These are phyloP conservation scores for Kalaharituber pfeilii DNA, from an alignment of 2,329 filamentous ascomycete species.

Conservation along the genomic window DNA sequence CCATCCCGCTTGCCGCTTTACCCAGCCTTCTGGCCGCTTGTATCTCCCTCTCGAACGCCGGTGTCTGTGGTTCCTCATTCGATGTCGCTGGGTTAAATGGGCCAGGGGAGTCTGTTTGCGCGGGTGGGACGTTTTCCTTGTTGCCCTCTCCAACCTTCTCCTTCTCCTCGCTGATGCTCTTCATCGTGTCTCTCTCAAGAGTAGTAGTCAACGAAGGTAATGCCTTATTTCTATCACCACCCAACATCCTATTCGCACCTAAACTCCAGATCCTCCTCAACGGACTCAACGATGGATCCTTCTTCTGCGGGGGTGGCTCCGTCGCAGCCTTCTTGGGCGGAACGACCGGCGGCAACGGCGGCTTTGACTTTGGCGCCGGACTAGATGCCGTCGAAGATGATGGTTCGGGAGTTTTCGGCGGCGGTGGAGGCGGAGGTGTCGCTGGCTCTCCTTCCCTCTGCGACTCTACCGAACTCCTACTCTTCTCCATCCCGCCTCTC, in stretches of 20 bases:
- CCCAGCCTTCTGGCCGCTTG: background rate
- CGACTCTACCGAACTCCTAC: background rate
- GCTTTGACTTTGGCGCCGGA: background rate
- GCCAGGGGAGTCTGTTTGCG: background rate
- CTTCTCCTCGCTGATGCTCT: slow-evolving; percentile 8
- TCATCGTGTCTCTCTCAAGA: background rate
- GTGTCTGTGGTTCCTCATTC: background rate
- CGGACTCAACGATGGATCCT: background rate
- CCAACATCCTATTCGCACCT: background rate
- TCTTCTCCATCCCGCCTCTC: background rate
- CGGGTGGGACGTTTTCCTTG: background rate
- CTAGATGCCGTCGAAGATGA: background rate
- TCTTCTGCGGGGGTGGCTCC: background rate
- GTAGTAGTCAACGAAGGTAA: background rate
- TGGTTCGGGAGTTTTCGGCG: background rate
- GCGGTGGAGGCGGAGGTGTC: background rate
- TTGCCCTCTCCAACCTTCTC: background rate
- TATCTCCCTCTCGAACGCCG: background rate
- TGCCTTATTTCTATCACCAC: background rate
- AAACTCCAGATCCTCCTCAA: background rate
- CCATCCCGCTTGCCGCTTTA: slow-evolving; percentile 2
- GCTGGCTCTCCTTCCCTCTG: background rate
- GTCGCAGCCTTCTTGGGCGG: background rate
- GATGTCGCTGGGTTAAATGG: background rate
- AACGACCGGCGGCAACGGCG: background rate